Evolutionary conservation across 106 monocot species (phyloP), one percentile per base, ranked within the genome.

Genomic region (Dioscorea zingiberensis): DNA sequence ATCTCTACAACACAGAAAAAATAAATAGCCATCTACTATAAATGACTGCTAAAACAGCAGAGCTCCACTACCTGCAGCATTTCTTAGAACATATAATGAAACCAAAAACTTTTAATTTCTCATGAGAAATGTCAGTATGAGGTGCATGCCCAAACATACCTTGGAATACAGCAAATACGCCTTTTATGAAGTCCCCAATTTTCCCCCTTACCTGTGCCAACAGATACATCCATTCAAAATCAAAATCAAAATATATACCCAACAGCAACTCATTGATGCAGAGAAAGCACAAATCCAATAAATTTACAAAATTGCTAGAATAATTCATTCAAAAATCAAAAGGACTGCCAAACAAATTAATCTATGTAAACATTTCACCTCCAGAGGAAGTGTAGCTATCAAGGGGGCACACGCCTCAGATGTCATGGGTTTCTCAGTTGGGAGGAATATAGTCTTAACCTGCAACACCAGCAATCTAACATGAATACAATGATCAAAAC

Each of bases 381-480:
- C 97, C 27, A 98, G 71, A 7, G 97, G 97, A 69, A 98, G 97
- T 13, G 97, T 92, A n/a, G 88, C 88, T 54, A 98, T 91, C 62
- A 98, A 66, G 4, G 97, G 97, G 49, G 97, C 92, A 70, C 83
- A 92, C 6, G 81, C 71, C 22, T 98, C 88, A 8, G 70, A 47
- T 26, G 86, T 84, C 76, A 98, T 67, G 28, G 76, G 58, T 71
- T 91, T 92, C 62, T 98, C 92, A 1, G 86, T 76, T 16, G 97
- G 88, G 16, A 98, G 86, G 68, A 86, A 98, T 44, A 89, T 69
- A 13, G 86, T 84, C 76, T 89, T 98, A 14, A 95, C 95, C 87
- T 83, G 68, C 62, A 77, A 68, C 18, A 27, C 14, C 16, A 48
- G 29, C 1, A 70, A 53, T 2, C 2, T 13, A 60, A 54, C 5